These are phyloP conservation scores for Hypoxylon sp. DNA, from an alignment of 2,329 filamentous ascomycete species.

Conservation along the genomic window DNA sequence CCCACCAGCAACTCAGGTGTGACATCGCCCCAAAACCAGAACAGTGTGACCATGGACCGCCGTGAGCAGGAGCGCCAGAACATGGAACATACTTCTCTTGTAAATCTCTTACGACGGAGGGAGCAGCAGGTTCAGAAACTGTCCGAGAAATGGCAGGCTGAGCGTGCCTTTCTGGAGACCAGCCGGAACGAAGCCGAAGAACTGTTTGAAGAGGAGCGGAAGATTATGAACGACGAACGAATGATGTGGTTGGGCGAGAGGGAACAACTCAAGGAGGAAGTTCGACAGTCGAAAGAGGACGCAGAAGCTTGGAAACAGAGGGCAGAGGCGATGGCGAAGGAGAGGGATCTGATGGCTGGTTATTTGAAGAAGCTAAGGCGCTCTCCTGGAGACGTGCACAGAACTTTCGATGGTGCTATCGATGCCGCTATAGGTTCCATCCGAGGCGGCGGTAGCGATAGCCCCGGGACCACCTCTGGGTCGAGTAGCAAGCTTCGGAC, in stretches of 20 bases:
- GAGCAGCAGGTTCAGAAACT: constrained; percentile 42
- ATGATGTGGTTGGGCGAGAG: constrained; percentile 57
- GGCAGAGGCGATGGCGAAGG: constrained; percentile 37
- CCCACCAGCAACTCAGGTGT: constrained; percentile 24
- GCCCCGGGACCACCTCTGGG: constrained; percentile 24
- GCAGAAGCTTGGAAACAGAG: constrained; percentile 48
- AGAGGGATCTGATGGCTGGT: constrained; percentile 29
- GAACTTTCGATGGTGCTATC: constrained; percentile 24
- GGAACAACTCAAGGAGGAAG: constrained; percentile 51
- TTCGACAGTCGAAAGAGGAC: constrained; percentile 23
- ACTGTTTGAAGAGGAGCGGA: constrained; percentile 63
- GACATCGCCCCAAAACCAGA: constrained; percentile 35
- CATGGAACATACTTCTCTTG: constrained; percentile 3
- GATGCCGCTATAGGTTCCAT: constrained; percentile 16
- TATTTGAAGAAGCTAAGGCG: constrained; percentile 12
- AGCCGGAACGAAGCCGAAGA: constrained; percentile 62
- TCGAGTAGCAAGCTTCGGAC: constrained; percentile 30
- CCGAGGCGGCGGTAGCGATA: constrained; percentile 31
- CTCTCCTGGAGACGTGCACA: background rate
- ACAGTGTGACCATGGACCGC: constrained; percentile 16
- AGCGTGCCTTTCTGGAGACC: constrained; percentile 62
- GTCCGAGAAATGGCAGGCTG: constrained; percentile 61
- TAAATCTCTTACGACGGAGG: constrained; percentile 38
- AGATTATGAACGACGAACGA: constrained; percentile 61
- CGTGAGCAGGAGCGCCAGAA: background rate